A percentile compares a stretch with the other conserved stretches of the same genome.
Evolutionary conservation across 345 rosid genomes (phyloP).

Genomic region (Eucalyptus camaldulensis): DNA sequence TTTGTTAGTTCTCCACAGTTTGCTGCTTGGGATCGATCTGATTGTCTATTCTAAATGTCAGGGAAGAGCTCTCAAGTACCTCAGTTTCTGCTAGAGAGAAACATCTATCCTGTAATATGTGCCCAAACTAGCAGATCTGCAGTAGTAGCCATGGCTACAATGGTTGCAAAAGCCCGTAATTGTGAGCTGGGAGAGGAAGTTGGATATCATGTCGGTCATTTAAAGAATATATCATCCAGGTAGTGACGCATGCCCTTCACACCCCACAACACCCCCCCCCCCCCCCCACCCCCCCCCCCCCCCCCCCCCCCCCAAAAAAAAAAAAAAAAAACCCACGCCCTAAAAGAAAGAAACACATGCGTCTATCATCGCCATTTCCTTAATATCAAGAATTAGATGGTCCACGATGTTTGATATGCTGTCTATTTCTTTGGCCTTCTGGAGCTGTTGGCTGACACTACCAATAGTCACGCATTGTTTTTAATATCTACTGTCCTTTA

Average conservation of each 20-base stretch:
- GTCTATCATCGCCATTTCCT: background rate
- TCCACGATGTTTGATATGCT: background rate
- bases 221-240: constrained; percentile 54
- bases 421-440: background rate
- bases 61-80: constrained; percentile 99
- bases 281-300: no score
- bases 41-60: background rate
- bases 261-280: background rate
- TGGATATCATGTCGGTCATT: constrained; percentile 90
- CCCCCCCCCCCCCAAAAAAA: no score
- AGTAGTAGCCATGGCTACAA: constrained; percentile 86
- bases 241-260: background rate
- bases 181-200: constrained; percentile 74
- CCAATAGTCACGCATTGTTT: background rate
- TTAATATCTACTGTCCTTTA: background rate
- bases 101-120: constrained; percentile 70
- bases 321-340: no score
- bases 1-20: background rate
- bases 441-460: background rate
- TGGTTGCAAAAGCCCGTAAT: constrained; percentile 81
- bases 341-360: background rate
- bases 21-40: background rate
- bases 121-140: constrained; percentile 88
- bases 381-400: background rate
- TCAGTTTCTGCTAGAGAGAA: constrained; percentile 67